phyloP scores from a whole-genome alignment of 2,329 filamentous ascomycete genomes.

The Aspergillus texensis region DNA sequence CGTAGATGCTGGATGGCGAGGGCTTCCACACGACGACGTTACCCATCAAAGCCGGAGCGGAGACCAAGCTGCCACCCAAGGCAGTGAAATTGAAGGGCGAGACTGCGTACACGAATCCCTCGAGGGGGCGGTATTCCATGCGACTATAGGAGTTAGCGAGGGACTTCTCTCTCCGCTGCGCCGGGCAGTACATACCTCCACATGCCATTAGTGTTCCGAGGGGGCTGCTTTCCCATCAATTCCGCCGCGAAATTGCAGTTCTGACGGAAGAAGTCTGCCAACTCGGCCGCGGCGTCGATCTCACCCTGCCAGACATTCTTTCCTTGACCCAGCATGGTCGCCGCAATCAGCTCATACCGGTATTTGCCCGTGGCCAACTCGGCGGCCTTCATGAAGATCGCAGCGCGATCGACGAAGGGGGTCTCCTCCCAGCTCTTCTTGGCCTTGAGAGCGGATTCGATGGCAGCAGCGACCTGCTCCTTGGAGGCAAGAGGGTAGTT shows the following conservation, averaged over 20 bases:
- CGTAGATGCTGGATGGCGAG: slow-evolving; percentile 79
- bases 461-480: slow-evolving; percentile 74
- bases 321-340: slow-evolving; percentile 91
- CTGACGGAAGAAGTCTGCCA: slow-evolving; percentile 79
- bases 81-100: slow-evolving; percentile 97
- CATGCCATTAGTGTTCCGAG: slow-evolving; percentile 76
- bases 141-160: slow-evolving; percentile 50
- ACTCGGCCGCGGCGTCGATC: slow-evolving; percentile 88
- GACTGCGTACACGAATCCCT: slow-evolving; percentile 93
- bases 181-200: slow-evolving; percentile 67
- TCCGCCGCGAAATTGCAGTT: slow-evolving; percentile 76
- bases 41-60: slow-evolving; percentile 81
- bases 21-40: slow-evolving; percentile 98
- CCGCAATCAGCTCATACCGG: slow-evolving; percentile 90
- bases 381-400: slow-evolving; percentile 90
- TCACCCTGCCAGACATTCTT: slow-evolving; percentile 98
- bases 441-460: slow-evolving; percentile 77
- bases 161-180: not conserved
- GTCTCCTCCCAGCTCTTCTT: slow-evolving; percentile 82
- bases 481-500: slow-evolving; percentile 79
- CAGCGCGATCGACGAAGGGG: slow-evolving; percentile 84
- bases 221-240: slow-evolving; percentile 80
- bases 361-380: slow-evolving; percentile 88
- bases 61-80: slow-evolving; percentile 82
- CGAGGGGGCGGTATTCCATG: slow-evolving; percentile 82